Percentiles rank a stretch among this genome's conserved stretches.
Conservation (phyloP, 1,284 basidiomycete species). For the Phylloporus sp. region DNA sequence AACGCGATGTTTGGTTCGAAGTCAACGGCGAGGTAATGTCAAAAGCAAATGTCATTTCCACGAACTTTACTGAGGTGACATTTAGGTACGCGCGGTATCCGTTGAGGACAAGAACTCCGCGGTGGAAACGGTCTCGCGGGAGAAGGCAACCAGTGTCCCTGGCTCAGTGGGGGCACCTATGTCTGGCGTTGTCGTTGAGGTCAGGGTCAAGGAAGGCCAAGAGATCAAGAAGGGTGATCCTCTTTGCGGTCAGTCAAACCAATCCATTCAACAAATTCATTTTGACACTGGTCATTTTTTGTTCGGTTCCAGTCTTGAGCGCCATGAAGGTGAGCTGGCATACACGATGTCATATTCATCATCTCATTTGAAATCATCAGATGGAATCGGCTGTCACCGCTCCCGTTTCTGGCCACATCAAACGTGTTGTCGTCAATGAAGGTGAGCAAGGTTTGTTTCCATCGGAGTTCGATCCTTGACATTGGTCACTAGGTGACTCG, state of each 20-base stretch:
- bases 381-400: slow-evolving; percentile 97
- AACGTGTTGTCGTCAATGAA: slow-evolving; percentile 89
- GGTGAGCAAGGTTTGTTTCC: slow-evolving; percentile 50
- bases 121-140: slow-evolving; percentile 91
- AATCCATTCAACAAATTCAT: background rate
- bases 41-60: slow-evolving; percentile 12
- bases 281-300: slow-evolving; percentile 17
- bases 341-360: slow-evolving; percentile 8
- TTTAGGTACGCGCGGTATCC: slow-evolving; percentile 86
- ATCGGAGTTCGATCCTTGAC: slow-evolving; percentile 12
- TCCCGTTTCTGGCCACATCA: slow-evolving; percentile 94
- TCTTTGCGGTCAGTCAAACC: slow-evolving; percentile 70
- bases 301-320: slow-evolving; percentile 68
- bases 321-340: slow-evolving; percentile 81
- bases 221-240: slow-evolving; percentile 98
- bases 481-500: slow-evolving; percentile 70
- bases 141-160: slow-evolving; percentile 92
- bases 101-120: slow-evolving; percentile 97
- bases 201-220: slow-evolving; percentile 95
- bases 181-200: slow-evolving; percentile 98
- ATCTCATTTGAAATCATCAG: slow-evolving; percentile 50
- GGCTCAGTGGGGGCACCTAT: slow-evolving; percentile 96
- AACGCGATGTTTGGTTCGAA: slow-evolving; percentile 98
- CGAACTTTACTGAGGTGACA: slow-evolving; percentile 23
- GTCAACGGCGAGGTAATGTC: slow-evolving; percentile 87